Evolutionary conservation across 31 red algal species (phyloP).

Genomic region (Bonnemaisonia californica): DNA sequence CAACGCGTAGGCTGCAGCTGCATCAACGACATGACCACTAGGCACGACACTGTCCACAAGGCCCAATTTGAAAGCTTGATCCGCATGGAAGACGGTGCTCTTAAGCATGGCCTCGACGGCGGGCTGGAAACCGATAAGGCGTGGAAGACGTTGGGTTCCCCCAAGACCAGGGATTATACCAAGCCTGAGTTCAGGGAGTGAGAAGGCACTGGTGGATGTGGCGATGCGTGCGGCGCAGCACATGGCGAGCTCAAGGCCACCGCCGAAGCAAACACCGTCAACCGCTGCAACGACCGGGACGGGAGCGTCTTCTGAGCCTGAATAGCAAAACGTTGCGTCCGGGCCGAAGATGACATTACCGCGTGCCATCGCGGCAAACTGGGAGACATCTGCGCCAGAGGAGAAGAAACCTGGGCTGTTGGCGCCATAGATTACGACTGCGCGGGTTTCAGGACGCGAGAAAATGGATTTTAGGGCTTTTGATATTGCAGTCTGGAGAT

Average conservation of each 20-base stretch:
- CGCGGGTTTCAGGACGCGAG: slow-evolving; percentile 29
- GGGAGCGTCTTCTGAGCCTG: slow-evolving; percentile 50
- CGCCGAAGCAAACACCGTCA: slow-evolving; percentile 87
- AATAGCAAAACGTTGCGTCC: slow-evolving; percentile 67
- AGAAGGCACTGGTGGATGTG: slow-evolving; percentile 51
- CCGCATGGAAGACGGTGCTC: slow-evolving; percentile 54
- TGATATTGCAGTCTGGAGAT: slow-evolving; percentile 39
- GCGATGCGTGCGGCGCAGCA: slow-evolving; percentile 81
- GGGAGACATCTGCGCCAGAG: slow-evolving; percentile 88
- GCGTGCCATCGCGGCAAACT: slow-evolving; percentile 69
- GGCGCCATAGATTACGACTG: slow-evolving; percentile 56
- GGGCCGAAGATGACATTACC: slow-evolving; percentile 42
- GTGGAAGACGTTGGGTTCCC: slow-evolving; percentile 93
- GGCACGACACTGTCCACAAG: slow-evolving; percentile 80
- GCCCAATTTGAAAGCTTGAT: slow-evolving; percentile 43
- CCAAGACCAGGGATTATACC: slow-evolving; percentile 97
- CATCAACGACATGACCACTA: slow-evolving; percentile 33
- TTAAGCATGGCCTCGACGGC: slow-evolving; percentile 80
- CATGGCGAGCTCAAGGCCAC: slow-evolving; percentile 85
- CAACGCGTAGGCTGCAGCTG: slow-evolving; percentile 35
- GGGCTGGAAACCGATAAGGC: slow-evolving; percentile 85
- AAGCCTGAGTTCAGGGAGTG: slow-evolving; percentile 88
- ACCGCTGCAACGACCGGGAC: slow-evolving; percentile 92
- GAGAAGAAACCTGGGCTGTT: slow-evolving; percentile 79
- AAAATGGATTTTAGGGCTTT: slow-evolving; percentile 45